A percentile compares a stretch with the other conserved stretches of the same genome.
Evolutionary conservation across 176 grass and related monocot genomes (phyloP).

Genomic region (Musa schizocarpa): DNA sequence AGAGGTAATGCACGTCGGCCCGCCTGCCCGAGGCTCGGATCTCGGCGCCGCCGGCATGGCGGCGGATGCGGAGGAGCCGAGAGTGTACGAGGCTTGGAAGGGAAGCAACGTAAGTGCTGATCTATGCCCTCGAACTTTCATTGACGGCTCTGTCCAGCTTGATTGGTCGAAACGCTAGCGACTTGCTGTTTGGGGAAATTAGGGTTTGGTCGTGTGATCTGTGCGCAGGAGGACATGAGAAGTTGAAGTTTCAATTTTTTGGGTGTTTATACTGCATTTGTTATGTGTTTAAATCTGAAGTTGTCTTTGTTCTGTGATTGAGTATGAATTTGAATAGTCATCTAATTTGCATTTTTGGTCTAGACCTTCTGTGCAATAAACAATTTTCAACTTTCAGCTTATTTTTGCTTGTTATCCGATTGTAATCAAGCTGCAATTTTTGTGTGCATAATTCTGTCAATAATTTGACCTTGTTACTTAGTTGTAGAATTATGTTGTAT

Average conservation of each 20-base stretch:
- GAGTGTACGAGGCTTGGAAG: slow-evolving; percentile 79
- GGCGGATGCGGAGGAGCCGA: slow-evolving; percentile 40
- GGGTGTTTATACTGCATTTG: background rate
- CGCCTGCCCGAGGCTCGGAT: slow-evolving; percentile 39
- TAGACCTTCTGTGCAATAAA: background rate
- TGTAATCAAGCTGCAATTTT: too few relatives aligned
- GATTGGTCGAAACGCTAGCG: background rate
- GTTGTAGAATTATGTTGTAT: too few relatives aligned
- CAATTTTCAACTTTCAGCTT: background rate
- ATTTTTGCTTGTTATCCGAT: background rate
- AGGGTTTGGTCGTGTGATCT: background rate
- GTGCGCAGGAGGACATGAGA: background rate
- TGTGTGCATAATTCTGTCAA: too few relatives aligned
- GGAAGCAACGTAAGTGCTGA: slow-evolving; percentile 84
- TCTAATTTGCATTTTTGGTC: too few relatives aligned
- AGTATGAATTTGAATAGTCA: too few relatives aligned
- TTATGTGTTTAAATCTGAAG: background rate
- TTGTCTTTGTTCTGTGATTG: background rate
- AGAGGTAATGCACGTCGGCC: slow-evolving; percentile 56
- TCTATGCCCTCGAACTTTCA: background rate
- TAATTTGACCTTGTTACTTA: too few relatives aligned
- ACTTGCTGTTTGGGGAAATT: background rate
- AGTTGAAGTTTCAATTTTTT: background rate
- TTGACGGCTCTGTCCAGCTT: too few relatives aligned
- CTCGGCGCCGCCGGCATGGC: slow-evolving; percentile 13